These are phyloP conservation scores for Rosellinia necatrix DNA, from an alignment of 2,329 filamentous ascomycete species.

Conservation along the genomic window DNA sequence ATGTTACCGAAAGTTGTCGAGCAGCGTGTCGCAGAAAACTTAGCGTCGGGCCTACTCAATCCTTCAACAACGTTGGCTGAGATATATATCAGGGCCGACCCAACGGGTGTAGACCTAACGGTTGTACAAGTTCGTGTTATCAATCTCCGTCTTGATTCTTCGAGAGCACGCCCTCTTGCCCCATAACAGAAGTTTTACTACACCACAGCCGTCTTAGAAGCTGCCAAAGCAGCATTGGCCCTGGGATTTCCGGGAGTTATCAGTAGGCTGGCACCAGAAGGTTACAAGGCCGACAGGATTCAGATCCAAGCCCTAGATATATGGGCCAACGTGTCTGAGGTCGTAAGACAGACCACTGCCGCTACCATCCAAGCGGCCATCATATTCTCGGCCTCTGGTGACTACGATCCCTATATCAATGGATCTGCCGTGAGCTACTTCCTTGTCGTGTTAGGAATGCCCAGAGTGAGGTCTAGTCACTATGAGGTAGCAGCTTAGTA, in stretches of 20 bases:
- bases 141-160: neutral
- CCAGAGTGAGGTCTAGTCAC: too few species aligned
- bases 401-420: slow-evolving; percentile 4
- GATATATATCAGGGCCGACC: neutral
- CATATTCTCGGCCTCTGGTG: neutral
- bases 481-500: too few species aligned
- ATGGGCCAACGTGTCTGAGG: neutral
- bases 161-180: neutral
- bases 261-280: neutral
- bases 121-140: neutral
- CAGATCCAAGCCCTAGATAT: neutral
- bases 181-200: slow-evolving; percentile 1
- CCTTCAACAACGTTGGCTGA: neutral
- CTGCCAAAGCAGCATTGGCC: slow-evolving; percentile 6
- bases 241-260: slow-evolving; percentile 7
- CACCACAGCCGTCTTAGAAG: slow-evolving; percentile 9
- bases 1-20: neutral
- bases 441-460: too few species aligned
- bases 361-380: slow-evolving; percentile 8
- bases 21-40: neutral
- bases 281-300: slow-evolving; percentile 13
- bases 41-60: slow-evolving; percentile 1
- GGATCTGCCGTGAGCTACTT: slow-evolving; percentile 10
- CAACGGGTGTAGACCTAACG: neutral
- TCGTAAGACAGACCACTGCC: neutral